Evolutionary conservation across 257 asterid genomes (phyloP).

Genomic region (Plantago elongata): DNA sequence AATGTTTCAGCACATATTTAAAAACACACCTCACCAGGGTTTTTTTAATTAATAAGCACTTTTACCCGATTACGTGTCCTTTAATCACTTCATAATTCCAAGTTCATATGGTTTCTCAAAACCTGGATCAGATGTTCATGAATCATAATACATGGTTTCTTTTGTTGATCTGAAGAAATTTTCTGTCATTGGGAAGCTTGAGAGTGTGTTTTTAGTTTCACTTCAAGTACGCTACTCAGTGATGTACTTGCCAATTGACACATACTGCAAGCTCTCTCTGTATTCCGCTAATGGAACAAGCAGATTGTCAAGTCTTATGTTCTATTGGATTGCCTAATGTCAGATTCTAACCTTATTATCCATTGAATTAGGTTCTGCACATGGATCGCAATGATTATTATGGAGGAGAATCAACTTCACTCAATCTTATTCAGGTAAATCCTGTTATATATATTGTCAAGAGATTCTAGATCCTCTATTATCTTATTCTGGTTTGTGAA

Average conservation of each 20-base stretch:
- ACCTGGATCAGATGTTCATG: not conserved
- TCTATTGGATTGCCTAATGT: not conserved
- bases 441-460: not conserved
- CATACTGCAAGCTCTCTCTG: not conserved
- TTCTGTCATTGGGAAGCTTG: not conserved
- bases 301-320: too few species aligned
- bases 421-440: constrained; percentile 56
- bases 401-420: constrained; percentile 64
- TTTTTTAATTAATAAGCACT: too few species aligned
- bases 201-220: not conserved
- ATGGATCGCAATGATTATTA: constrained; percentile 67
- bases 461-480: not conserved
- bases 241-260: not conserved
- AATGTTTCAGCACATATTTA: not conserved
- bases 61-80: too few species aligned
- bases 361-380: constrained; percentile 46
- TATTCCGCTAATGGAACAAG: not conserved
- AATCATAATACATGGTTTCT: not conserved
- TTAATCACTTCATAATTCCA: too few species aligned
- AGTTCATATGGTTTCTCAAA: too few species aligned
- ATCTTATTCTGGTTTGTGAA: not conserved
- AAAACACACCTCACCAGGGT: too few species aligned
- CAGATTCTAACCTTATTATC: constrained; percentile 6
- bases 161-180: not conserved
- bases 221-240: not conserved